These are phyloP conservation scores for Coffea humblotiana DNA, from an alignment of 305 asterid genomes.

Conservation along the genomic window DNA sequence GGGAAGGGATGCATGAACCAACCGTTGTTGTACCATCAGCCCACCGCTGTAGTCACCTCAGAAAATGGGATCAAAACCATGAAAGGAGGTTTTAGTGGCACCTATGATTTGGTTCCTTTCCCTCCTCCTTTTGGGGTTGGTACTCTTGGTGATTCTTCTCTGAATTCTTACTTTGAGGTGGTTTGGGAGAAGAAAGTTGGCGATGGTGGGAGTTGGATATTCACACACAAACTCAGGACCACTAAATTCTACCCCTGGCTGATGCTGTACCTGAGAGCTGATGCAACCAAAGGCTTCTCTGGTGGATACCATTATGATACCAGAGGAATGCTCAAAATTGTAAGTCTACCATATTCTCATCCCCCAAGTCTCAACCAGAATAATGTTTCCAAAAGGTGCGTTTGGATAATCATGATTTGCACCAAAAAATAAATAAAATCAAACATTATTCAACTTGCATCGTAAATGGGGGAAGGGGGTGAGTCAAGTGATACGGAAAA, in stretches of 20 bases:
- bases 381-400: too few species aligned
- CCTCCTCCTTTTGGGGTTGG: not conserved
- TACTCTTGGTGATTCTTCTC: not conserved
- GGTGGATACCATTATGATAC: conserved; percentile 83
- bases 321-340: conserved; percentile 73
- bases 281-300: conserved; percentile 69
- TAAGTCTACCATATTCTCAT: conserved; percentile 22
- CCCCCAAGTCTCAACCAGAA: too few species aligned
- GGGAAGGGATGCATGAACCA: conserved; percentile 81
- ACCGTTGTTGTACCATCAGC: conserved; percentile 48
- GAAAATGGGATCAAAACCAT: conserved; percentile 19
- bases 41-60: conserved; percentile 30
- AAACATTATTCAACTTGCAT: too few species aligned
- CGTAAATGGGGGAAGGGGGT: too few species aligned
- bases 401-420: too few species aligned
- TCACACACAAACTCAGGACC: conserved; percentile 58
- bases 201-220: conserved; percentile 52
- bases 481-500: too few species aligned
- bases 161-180: conserved; percentile 52
- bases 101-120: conserved; percentile 36
- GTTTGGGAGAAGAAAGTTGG: conserved; percentile 68
- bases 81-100: conserved; percentile 72
- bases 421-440: too few species aligned
- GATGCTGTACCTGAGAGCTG: conserved; percentile 74
- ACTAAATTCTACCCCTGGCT: conserved; percentile 68